A percentile compares a stretch with the other conserved stretches of the same genome.
Evolutionary conservation across 305 asterid genomes (phyloP).

Genomic region (Solanum aculeatissimum): DNA sequence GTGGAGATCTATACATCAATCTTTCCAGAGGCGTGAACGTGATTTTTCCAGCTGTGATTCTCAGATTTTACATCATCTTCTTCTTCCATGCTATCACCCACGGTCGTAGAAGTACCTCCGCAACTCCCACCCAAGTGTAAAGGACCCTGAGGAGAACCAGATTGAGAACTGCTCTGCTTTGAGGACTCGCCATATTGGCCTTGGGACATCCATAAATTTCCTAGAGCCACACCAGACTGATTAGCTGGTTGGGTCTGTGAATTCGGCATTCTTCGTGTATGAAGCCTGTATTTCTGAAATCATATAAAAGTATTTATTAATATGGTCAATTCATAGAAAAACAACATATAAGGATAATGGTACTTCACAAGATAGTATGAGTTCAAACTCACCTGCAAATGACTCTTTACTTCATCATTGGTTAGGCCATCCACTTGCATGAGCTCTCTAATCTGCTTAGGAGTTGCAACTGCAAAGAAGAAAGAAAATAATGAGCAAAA

Average conservation of each 20-base stretch:
- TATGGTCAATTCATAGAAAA: background rate
- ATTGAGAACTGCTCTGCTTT: constrained; percentile 44
- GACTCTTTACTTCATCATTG: constrained; percentile 89
- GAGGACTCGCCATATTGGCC: constrained; percentile 45
- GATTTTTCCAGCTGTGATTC: constrained; percentile 46
- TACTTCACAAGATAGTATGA: background rate
- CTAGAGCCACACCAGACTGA: constrained; percentile 19
- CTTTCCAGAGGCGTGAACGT: constrained; percentile 11
- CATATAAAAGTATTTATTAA: background rate
- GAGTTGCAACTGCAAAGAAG: constrained; percentile 65
- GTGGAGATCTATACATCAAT: constrained; percentile 29
- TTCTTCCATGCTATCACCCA: constrained; percentile 46
- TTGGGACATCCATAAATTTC: constrained; percentile 35
- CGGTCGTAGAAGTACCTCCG: constrained; percentile 39
- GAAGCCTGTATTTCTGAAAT: constrained; percentile 75
- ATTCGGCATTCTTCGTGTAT: constrained; percentile 33
- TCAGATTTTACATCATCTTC: constrained; percentile 60
- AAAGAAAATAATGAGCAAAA: background rate
- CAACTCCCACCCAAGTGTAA: constrained; percentile 35
- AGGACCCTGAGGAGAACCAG: constrained; percentile 65
- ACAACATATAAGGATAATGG: background rate
- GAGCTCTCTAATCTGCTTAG: constrained; percentile 83
- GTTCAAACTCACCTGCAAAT: constrained; percentile 45
- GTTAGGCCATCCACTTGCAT: constrained; percentile 92
- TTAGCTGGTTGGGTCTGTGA: constrained; percentile 8